Conservation (phyloP, 805 yeast genomes). For the Dipodascus geniculatus region DNA sequence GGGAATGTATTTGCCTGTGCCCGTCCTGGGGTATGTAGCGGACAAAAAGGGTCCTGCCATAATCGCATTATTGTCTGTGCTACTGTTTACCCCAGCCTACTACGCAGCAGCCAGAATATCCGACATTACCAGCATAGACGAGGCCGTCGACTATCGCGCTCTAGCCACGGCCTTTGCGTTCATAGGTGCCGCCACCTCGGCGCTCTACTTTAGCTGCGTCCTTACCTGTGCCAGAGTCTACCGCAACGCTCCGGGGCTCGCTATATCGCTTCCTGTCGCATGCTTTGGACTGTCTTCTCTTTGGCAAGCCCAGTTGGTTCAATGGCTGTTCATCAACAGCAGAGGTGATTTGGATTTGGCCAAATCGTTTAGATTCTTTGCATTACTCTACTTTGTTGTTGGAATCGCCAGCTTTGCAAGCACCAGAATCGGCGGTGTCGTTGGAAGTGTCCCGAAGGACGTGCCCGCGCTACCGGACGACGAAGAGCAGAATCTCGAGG, state of each 20-base stretch:
- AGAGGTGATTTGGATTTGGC: constrained; percentile 11
- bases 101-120: constrained; percentile 33
- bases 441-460: constrained; percentile 24
- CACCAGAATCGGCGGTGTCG: constrained; percentile 10
- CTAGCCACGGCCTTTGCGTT: constrained; percentile 18
- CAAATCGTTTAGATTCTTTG: constrained; percentile 14
- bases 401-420: constrained; percentile 19
- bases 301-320: constrained; percentile 49
- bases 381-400: constrained; percentile 13
- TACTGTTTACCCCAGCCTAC: constrained; percentile 62
- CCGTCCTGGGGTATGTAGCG: constrained; percentile 68
- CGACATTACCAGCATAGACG: constrained; percentile 13
- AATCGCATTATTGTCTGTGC: constrained; percentile 47
- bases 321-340: constrained; percentile 14
- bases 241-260: constrained; percentile 62
- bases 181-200: constrained; percentile 30
- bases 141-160: not conserved
- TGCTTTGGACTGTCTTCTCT: constrained; percentile 78
- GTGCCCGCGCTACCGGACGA: constrained; percentile 14
- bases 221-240: constrained; percentile 79
- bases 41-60: constrained; percentile 79
- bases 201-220: constrained; percentile 26
- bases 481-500: constrained; percentile 18
- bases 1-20: constrained; percentile 80
- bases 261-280: constrained; percentile 81